These are phyloP conservation scores for Tolypocladium amazonense DNA, from an alignment of 2,329 filamentous ascomycete species.

Conservation along the genomic window DNA sequence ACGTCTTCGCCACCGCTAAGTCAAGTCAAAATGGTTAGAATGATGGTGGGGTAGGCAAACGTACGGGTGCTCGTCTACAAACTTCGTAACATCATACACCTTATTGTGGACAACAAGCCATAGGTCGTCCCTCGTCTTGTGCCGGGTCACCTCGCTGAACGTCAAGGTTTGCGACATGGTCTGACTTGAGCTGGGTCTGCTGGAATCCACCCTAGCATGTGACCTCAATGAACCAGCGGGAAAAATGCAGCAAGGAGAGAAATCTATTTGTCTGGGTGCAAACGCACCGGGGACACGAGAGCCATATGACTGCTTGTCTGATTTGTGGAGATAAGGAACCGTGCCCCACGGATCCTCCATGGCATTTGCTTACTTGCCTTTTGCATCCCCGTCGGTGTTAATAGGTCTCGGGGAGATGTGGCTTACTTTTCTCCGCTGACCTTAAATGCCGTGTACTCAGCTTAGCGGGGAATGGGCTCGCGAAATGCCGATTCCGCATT, in stretches of 20 bases:
- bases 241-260: not conserved
- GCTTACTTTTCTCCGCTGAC: not conserved
- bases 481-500: not conserved
- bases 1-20: not conserved
- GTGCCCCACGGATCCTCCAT: not conserved
- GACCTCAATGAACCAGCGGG: not conserved
- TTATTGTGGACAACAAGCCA: not conserved
- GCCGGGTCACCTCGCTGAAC: not conserved
- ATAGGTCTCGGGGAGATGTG: not conserved
- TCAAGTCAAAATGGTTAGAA: not conserved
- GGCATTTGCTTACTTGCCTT: not conserved
- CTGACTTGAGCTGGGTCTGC: not conserved
- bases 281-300: not conserved
- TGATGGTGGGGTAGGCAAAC: not conserved
- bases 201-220: not conserved
- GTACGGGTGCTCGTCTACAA: not conserved
- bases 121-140: not conserved
- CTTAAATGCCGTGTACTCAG: not conserved
- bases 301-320: not conserved
- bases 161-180: not conserved
- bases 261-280: not conserved
- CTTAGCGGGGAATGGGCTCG: not conserved
- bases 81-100: not conserved
- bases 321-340: not conserved
- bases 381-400: not conserved